Conservation (phyloP, 2,329 filamentous ascomycete species). For the Cordyceps sp. region DNA sequence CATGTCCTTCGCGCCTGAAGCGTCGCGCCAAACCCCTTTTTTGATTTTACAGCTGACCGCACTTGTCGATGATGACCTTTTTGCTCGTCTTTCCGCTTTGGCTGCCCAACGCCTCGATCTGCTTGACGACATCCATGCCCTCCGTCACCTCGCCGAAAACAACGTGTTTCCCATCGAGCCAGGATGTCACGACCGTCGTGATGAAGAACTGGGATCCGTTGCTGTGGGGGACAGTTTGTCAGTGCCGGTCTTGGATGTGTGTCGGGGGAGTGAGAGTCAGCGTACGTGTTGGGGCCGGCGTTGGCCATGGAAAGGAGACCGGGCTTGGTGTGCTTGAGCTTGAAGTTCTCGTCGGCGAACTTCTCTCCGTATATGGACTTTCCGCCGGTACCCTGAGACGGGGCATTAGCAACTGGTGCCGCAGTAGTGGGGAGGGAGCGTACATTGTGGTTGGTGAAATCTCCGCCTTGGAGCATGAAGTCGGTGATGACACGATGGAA, state of each 20-base stretch:
- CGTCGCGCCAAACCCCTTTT: no score
- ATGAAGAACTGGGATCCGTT: conserved; percentile 98
- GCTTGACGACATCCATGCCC: conserved; percentile 78
- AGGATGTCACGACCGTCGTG: conserved; percentile 73
- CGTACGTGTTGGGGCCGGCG: conserved; percentile 72
- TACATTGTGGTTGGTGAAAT: conserved; percentile 91
- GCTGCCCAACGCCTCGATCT: conserved; percentile 92
- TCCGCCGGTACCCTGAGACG: no score
- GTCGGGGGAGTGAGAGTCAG: not conserved
- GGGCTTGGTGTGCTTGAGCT: conserved; percentile 56
- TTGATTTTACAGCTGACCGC: conserved; percentile 92
- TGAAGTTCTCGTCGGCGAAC: conserved; percentile 91
- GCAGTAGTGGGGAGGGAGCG: no score
- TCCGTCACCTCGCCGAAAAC: conserved; percentile 86
- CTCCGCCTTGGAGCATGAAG: conserved; percentile 96
- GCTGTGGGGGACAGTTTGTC: conserved; percentile 1
- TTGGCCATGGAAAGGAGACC: conserved; percentile 96
- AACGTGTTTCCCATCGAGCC: conserved; percentile 84
- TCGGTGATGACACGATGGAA: conserved; percentile 86
- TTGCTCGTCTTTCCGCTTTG: conserved; percentile 72
- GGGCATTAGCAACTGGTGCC: no score
- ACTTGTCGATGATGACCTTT: conserved; percentile 74
- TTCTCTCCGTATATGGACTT: no score
- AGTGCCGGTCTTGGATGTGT: no score
- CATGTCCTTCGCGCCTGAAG: no score